Conservation (phyloP, 495 filamentous ascomycete genomes). For the Echria macrotheca region DNA sequence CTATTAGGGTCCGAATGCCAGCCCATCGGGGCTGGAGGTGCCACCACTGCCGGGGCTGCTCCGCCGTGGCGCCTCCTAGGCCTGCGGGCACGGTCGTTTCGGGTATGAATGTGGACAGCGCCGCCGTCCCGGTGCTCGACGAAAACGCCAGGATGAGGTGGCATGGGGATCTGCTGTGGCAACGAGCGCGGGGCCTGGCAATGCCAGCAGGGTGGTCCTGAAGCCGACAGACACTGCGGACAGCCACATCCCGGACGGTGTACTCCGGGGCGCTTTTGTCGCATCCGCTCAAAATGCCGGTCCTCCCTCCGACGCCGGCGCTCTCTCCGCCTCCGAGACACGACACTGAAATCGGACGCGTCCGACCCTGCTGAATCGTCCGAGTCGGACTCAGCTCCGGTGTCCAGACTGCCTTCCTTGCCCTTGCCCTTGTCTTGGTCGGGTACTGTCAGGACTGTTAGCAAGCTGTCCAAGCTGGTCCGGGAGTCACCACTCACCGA, state of each 20-base stretch:
- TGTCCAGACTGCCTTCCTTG: conserved; percentile 19
- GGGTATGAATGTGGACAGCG: conserved; percentile 3
- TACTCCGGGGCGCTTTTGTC: conserved; percentile 35
- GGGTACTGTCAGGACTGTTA: conserved; percentile 17
- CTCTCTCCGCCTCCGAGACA: conserved; percentile 30
- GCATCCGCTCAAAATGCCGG: conserved; percentile 32
- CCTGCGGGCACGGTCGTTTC: conserved; percentile 1
- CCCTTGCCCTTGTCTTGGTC: conserved; percentile 36
- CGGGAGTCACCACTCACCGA: conserved; percentile 23
- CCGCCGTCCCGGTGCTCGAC: conserved; percentile 14
- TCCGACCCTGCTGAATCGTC: conserved; percentile 25
- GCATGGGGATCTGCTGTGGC: conserved; percentile 24
- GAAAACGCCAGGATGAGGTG: conserved; percentile 13
- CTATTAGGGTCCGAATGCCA: conserved; percentile 6
- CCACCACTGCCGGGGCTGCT: conserved; percentile 10
- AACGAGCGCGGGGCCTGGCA: conserved; percentile 37
- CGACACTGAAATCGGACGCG: conserved; percentile 32
- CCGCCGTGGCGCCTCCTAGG: conserved; percentile 11
- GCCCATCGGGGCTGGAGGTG: conserved; percentile 12
- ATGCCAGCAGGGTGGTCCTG: conserved; percentile 39
- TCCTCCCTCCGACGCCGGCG: conserved; percentile 31
- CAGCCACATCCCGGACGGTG: conserved; percentile 41
- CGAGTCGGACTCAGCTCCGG: conserved; percentile 29
- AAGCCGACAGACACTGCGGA: conserved; percentile 29
- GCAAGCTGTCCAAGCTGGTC: not conserved